Evolutionary conservation across 176 grass and related monocot genomes (phyloP).

Genomic region (Zea luxurians): DNA sequence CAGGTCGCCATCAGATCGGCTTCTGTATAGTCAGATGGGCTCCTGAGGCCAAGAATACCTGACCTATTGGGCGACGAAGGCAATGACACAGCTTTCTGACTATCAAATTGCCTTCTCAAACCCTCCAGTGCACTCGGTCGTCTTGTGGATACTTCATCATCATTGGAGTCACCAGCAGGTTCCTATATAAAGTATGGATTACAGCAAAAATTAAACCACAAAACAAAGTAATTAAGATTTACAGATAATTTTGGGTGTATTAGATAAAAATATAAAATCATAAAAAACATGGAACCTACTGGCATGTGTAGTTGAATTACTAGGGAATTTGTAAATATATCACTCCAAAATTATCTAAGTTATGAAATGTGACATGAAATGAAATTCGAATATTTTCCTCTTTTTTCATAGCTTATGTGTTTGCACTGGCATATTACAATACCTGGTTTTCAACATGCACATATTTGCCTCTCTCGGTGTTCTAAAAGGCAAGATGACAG

Average conservation of each 20-base stretch:
- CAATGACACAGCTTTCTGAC: constrained; percentile 84
- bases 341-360: constrained; percentile 5
- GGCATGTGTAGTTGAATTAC: neutral
- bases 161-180: constrained; percentile 39
- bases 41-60: constrained; percentile 44
- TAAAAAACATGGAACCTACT: neutral
- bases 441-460: neutral
- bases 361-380: neutral
- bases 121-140: constrained; percentile 41
- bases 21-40: constrained; percentile 63
- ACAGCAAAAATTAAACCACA: constrained; percentile 22
- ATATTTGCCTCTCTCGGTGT: neutral
- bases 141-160: constrained; percentile 47
- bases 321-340: neutral
- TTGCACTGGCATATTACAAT: neutral
- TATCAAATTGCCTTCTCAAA: constrained; percentile 59
- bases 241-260: constrained; percentile 8
- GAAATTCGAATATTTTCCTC: neutral
- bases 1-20: constrained; percentile 71
- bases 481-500: neutral
- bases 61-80: constrained; percentile 91
- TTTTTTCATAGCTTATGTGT: neutral
- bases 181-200: constrained; percentile 51
- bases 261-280: neutral
- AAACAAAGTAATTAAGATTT: constrained; percentile 31